These are phyloP conservation scores for Cryomyces antarcticus DNA, from an alignment of 495 filamentous ascomycete genomes.

Conservation along the genomic window DNA sequence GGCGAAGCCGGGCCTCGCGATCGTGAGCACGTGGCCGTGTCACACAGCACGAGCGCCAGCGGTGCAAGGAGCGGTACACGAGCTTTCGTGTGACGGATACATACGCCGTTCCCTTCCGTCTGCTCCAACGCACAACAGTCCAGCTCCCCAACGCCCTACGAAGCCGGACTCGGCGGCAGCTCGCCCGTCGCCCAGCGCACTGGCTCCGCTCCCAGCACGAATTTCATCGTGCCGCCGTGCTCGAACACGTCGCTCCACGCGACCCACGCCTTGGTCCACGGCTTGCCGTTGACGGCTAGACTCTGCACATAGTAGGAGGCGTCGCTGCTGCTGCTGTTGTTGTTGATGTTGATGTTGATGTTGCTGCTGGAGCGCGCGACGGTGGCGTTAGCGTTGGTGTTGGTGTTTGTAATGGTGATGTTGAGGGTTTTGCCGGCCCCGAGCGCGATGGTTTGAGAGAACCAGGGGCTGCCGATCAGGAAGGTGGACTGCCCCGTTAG, in stretches of 20 bases:
- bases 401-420: conserved; percentile 31
- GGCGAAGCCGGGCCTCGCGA: too few relatives aligned
- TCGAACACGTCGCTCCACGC: conserved; percentile 42
- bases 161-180: conserved; percentile 35
- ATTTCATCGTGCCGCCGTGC: conserved; percentile 40
- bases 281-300: conserved; percentile 26
- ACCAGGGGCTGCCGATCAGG: conserved; percentile 42
- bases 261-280: conserved; percentile 38
- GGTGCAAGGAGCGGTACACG: too few relatives aligned
- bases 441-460: conserved; percentile 37
- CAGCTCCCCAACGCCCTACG: too few relatives aligned
- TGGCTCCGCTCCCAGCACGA: conserved; percentile 33
- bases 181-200: conserved; percentile 35
- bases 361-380: conserved; percentile 31
- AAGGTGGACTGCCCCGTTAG: conserved; percentile 45
- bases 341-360: conserved; percentile 32
- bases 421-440: conserved; percentile 31
- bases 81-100: too few relatives aligned
- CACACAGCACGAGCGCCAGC: too few relatives aligned
- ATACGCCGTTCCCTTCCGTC: too few relatives aligned
- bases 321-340: conserved; percentile 20
- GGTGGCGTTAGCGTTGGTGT: conserved; percentile 17
- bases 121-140: too few relatives aligned
- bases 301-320: conserved; percentile 34
- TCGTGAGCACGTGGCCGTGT: too few relatives aligned